These are phyloP conservation scores for Cercospora zeae-maydis DNA, from an alignment of 2,329 filamentous ascomycete genomes.

Conservation along the genomic window DNA sequence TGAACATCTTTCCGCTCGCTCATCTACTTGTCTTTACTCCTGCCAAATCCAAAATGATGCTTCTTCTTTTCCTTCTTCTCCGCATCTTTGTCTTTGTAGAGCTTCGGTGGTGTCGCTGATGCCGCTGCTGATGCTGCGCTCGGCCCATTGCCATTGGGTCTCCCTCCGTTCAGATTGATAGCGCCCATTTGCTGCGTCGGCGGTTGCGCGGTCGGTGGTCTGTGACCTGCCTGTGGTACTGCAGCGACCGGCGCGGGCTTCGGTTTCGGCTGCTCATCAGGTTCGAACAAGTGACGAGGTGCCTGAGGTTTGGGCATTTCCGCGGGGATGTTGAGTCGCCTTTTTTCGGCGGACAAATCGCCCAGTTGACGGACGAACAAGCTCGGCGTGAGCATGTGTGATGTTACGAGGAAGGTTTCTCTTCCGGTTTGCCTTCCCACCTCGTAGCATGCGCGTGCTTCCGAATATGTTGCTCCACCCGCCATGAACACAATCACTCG, in stretches of 20 bases:
- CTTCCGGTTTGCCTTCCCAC: conserved; percentile 66
- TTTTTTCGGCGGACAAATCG: conserved; percentile 72
- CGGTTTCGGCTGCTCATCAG: conserved; percentile 57
- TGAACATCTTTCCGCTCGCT: neutral
- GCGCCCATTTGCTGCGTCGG: conserved; percentile 56
- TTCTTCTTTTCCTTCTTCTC: conserved; percentile 52
- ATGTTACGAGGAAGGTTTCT: conserved; percentile 84
- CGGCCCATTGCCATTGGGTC: conserved; percentile 20
- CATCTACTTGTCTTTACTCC: conserved; percentile 20
- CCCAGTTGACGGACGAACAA: conserved; percentile 79
- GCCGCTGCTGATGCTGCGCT: conserved; percentile 15
- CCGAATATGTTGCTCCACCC: conserved; percentile 89
- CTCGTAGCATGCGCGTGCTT: conserved; percentile 86
- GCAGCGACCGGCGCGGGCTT: conserved; percentile 39
- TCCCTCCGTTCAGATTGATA: conserved; percentile 48
- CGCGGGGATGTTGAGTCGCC: conserved; percentile 73
- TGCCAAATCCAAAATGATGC: conserved; percentile 34
- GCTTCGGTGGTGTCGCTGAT: conserved; percentile 35
- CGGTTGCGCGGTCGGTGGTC: conserved; percentile 35
- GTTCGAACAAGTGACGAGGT: conserved; percentile 81
- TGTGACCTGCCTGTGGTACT: conserved; percentile 17
- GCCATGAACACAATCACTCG: conserved; percentile 92
- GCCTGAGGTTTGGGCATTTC: conserved; percentile 78
- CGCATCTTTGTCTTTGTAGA: conserved; percentile 60
- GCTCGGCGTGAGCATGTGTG: conserved; percentile 85